A percentile compares a stretch with the other conserved stretches of the same genome.
Conservation (phyloP, 176 grass and related monocot genomes). For the Triticum dicoccoides region DNA sequence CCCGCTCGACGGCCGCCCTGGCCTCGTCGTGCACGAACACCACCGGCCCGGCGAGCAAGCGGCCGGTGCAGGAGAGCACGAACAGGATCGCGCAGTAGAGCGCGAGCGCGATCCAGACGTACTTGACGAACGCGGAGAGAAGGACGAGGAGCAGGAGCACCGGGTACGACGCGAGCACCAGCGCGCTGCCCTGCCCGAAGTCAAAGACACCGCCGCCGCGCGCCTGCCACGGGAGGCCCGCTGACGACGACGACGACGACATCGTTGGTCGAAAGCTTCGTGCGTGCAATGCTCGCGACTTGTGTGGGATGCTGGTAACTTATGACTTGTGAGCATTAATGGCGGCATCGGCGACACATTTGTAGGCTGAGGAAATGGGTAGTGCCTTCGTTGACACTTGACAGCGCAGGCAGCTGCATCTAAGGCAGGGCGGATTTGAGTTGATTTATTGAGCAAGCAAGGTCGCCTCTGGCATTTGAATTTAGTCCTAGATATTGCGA, state of each 20-base stretch:
- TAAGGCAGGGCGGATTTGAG: constrained; percentile 26
- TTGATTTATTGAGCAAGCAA: background rate
- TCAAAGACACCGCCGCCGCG: background rate
- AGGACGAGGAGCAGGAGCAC: constrained; percentile 38
- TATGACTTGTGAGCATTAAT: background rate
- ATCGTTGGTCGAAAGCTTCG: background rate
- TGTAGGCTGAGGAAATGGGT: constrained; percentile 3
- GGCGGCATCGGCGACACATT: background rate
- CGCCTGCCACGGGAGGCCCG: background rate
- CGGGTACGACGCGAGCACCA: constrained; percentile 40
- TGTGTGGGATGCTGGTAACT: background rate
- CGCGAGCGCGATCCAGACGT: constrained; percentile 41
- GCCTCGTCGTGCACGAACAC: background rate
- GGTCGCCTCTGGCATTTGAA: background rate
- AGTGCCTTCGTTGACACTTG: too few species aligned
- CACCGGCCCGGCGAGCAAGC: background rate
- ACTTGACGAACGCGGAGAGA: constrained; percentile 37
- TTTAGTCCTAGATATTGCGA: background rate
- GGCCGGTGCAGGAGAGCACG: background rate
- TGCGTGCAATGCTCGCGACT: background rate
- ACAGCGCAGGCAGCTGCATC: constrained; percentile 25
- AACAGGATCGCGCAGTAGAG: constrained; percentile 36
- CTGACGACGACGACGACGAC: background rate
- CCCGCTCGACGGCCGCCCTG: background rate
- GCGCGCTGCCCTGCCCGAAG: constrained; percentile 1